A percentile compares a stretch with the other conserved stretches of the same genome.
phyloP scores from a whole-genome alignment of 2,329 filamentous ascomycete species.

The Ophiosphaerella herpotricha region DNA sequence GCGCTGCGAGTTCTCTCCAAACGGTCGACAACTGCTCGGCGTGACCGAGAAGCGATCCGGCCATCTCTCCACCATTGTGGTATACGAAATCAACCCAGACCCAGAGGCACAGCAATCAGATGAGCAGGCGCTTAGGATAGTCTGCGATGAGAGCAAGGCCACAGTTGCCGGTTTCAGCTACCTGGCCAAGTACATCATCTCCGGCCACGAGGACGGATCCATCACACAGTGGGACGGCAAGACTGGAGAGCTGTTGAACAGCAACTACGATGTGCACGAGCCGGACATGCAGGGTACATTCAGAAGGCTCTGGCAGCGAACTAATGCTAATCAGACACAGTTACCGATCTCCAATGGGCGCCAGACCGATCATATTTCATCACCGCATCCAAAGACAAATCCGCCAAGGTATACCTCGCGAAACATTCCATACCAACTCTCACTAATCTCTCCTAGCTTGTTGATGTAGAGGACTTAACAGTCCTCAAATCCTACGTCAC shows the following conservation, averaged over 20 bases:
- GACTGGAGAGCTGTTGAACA: constrained; percentile 80
- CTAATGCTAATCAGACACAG: constrained; percentile 68
- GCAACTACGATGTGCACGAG: constrained; percentile 83
- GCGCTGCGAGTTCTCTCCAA: constrained; percentile 95
- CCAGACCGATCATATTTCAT: constrained; percentile 96
- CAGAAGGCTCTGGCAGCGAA: not conserved
- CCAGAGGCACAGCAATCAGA: constrained; percentile 81
- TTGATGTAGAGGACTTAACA: constrained; percentile 83
- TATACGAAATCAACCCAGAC: constrained; percentile 86
- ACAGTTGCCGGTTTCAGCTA: constrained; percentile 98
- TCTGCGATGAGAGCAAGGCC: constrained; percentile 89
- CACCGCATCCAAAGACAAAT: constrained; percentile 97
- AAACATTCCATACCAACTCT: not conserved
- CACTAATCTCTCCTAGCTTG: constrained; percentile 59
- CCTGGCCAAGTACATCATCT: constrained; percentile 92
- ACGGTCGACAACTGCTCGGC: constrained; percentile 85
- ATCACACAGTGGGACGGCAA: constrained; percentile 91
- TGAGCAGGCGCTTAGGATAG: constrained; percentile 83
- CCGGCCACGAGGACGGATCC: constrained; percentile 94
- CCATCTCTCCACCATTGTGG: constrained; percentile 89
- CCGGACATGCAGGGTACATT: constrained; percentile 74
- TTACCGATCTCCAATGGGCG: constrained; percentile 95
- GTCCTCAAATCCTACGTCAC: constrained; percentile 90
- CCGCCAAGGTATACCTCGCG: constrained; percentile 70
- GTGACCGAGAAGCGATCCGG: constrained; percentile 99